Evolutionary conservation across 2,329 filamentous ascomycete genomes (phyloP).

Genomic region (Didymella arachidicola): DNA sequence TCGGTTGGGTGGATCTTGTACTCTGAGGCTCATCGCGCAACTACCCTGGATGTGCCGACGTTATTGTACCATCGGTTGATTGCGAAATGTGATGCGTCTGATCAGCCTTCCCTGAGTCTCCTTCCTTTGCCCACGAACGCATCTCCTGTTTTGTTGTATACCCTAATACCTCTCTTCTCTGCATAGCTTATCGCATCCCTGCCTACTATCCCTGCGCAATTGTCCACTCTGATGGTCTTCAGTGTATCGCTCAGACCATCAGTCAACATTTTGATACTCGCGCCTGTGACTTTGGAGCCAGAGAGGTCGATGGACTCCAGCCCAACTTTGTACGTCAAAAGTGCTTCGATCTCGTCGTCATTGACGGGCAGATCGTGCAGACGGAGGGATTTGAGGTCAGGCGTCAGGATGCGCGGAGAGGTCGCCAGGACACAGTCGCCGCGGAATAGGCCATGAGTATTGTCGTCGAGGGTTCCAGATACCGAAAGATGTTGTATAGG

Average conservation of each 20-base stretch:
- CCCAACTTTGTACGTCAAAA: constrained; percentile 28
- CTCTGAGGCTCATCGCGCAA: no score
- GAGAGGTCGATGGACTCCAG: constrained; percentile 45
- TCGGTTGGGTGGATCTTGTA: no score
- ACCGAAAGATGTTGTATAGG: constrained; percentile 19
- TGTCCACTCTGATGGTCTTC: constrained; percentile 42
- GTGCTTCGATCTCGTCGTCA: constrained; percentile 44
- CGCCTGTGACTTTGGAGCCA: constrained; percentile 51
- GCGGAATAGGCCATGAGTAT: constrained; percentile 15
- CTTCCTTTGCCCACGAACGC: neutral
- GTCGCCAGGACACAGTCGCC: neutral
- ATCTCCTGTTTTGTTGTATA: constrained; percentile 11
- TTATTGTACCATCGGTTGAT: no score
- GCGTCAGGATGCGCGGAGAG: constrained; percentile 38
- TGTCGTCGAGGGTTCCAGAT: constrained; percentile 7
- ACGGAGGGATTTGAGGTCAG: constrained; percentile 25
- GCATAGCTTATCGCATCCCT: constrained; percentile 55
- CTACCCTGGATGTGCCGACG: no score
- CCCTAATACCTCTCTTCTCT: constrained; percentile 41
- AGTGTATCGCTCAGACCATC: constrained; percentile 36
- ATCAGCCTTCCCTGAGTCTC: neutral
- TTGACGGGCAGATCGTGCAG: constrained; percentile 28
- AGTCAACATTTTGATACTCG: constrained; percentile 50
- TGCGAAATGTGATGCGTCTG: no score
- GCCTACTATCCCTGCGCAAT: constrained; percentile 46